Evolutionary conservation across 1,139 yeast species (phyloP), one percentile per base, ranked within the genome.

Genomic region (Lodderomyces pseudojiufengensis): DNA sequence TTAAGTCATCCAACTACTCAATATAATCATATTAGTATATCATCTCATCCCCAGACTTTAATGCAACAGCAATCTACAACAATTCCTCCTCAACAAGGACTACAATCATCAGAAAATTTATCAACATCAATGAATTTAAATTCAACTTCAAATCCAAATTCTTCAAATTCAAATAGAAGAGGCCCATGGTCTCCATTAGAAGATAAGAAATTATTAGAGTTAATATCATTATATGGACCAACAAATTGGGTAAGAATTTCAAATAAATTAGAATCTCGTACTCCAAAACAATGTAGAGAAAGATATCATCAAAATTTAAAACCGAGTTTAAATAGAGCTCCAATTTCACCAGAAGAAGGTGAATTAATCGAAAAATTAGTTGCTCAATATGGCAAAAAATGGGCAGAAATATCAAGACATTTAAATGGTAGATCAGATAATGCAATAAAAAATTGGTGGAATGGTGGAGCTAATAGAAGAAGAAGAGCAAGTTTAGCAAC

Each of bases 391-490:
- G 97, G 97, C 35, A 86, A 87, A 58, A 77, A 85, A 52, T 88
- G 97, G 97, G 96, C 96, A 1, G 95, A 86, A 54, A 88, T 88
- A 35, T 87, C 95, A 18, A 74, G 95, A 36, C 95, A 86, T 57
- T 63, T 88, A 43, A 82, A 84, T 46, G 95, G 95, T 2, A 67
- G 96, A 37, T 76, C 86, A 12, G 97, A 88, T 59, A 88, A 88
- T 57, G 92, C 95, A 21, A 86, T 88, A 49, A 88, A 88, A 55
- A 87, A 87, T 61, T 88, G 96, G 96, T 88, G 95, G 96, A 88
- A 88, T 53, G 95, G 95, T 6, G 94, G 95, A 9, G 90, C 94
- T 12, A 85, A 84, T 51, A 70, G 94, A 42, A 64, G 95, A 45
- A 71, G 87, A 48, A 57, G 85, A 44, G 79, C 80, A 3, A 56